Base-by-base conservation (phyloP, 1,284 basidiomycete genomes). In the Phylloporus sp. region DNA sequence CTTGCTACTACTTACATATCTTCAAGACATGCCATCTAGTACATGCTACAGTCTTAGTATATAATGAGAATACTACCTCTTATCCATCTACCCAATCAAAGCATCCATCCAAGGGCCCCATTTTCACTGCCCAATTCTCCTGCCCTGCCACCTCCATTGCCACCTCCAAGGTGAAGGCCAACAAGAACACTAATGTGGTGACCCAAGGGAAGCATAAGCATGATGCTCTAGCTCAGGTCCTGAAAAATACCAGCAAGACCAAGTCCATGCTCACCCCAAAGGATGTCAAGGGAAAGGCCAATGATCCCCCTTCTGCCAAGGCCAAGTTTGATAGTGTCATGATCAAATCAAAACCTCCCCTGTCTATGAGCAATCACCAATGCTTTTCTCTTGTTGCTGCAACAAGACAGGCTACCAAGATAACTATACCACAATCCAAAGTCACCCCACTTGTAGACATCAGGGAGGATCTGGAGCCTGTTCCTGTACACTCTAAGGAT, bases 191-290 rank as follows among this genome's bases (percentile, higher is more conserved):
- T 20, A 83, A 85, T 37, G 71, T 72, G 5, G 75, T 83, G 15
- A 82, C 83, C 15, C 79, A 80, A 15, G 87, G 85, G 60, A 94
- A 94, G 80, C 85, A 91, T 69, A 93, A 94, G 78, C 89, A 92
- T 61, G 90, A 92, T 66, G 90, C 91, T 5, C 82, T 93, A 39
- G 89, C 88, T 41, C 91, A 93, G 78, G 88, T 92, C 32, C 85
- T 88, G 6, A 81, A 84, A 62, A 81, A 85, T 27, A 82, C 85
- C 37, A 83, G 83, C 68, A 86, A 86, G 76, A 80, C 85, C 72
- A 84, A 84, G 72, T 70, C 74, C 64, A 69, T 70, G 20, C 76
- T 74, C 5, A 75, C 74, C 5, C 71, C 73, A 19, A 77, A 75
- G 64, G 76, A 77, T 8, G 63, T 64, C 49, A 89, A 88, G 78